Percentiles rank a stretch among this genome's conserved stretches.
These are phyloP conservation scores for Polychytrium aggregatum DNA, from an alignment of 192 early-diverging fungal genomes.

Conservation along the genomic window DNA sequence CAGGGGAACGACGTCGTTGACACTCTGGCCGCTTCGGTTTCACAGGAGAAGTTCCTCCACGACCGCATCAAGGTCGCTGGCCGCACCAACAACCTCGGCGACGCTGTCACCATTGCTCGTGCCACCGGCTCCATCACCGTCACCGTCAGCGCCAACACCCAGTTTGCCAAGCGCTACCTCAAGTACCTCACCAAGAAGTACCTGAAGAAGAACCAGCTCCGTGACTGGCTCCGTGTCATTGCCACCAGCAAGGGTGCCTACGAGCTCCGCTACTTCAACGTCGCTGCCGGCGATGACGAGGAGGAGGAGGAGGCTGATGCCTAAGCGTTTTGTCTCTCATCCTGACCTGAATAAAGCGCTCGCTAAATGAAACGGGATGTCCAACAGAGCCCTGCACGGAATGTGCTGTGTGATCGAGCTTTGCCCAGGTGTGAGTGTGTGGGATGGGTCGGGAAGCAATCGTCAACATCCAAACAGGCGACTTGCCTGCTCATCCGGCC, in stretches of 20 bases:
- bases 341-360: too few relatives aligned
- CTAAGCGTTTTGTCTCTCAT: too few relatives aligned
- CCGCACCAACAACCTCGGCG: conserved; percentile 90
- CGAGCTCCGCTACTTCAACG: conserved; percentile 94
- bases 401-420: too few relatives aligned
- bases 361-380: too few relatives aligned
- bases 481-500: too few relatives aligned
- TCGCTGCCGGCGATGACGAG: conserved; percentile 62
- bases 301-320: conserved; percentile 64
- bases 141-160: conserved; percentile 57
- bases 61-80: conserved; percentile 97
- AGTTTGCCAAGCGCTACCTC: conserved; percentile 96
- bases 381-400: too few relatives aligned
- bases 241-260: conserved; percentile 77
- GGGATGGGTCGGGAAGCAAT: too few relatives aligned
- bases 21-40: not conserved
- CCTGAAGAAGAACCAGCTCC: conserved; percentile 98
- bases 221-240: conserved; percentile 97
- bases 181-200: conserved; percentile 99
- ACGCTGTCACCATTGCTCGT: conserved; percentile 74
- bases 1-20: too few relatives aligned
- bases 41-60: conserved; percentile 92
- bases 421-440: too few relatives aligned
- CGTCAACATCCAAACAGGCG: too few relatives aligned
- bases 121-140: conserved; percentile 37